Evolutionary conservation across 257 asterid species (phyloP).

Genomic region (Solanum chmielewskii): DNA sequence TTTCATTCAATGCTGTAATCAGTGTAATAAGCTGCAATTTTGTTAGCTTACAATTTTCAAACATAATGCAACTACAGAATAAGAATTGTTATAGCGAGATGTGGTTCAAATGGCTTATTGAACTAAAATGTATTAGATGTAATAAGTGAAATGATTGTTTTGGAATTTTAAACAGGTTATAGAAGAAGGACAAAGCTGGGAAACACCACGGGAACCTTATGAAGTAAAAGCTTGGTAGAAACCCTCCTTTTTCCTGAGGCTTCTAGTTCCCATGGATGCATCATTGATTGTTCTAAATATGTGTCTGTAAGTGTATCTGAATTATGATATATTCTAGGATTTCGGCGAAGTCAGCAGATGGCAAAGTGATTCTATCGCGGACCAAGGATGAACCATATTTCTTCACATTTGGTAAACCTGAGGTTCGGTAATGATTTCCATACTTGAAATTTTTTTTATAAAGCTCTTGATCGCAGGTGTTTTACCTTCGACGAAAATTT

Average conservation of each 20-base stretch:
- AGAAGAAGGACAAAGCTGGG: conserved; percentile 94
- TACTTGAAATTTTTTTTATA: neutral
- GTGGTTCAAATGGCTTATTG: neutral
- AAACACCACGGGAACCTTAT: conserved; percentile 91
- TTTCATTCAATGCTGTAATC: neutral
- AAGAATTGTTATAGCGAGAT: neutral
- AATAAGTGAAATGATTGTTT: neutral
- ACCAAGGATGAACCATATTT: conserved; percentile 61
- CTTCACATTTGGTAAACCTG: conserved; percentile 88
- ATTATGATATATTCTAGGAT: conserved; percentile 35
- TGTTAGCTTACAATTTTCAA: neutral
- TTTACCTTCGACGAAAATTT: neutral
- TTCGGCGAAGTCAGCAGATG: conserved; percentile 74
- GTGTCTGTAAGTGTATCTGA: neutral
- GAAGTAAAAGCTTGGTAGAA: conserved; percentile 85
- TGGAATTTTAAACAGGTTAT: conserved; percentile 36
- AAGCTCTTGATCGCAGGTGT: neutral
- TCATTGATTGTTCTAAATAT: neutral
- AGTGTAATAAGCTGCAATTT: neutral
- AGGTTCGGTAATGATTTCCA: conserved; percentile 29
- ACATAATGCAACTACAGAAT: neutral
- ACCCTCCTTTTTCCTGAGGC: conserved; percentile 1
- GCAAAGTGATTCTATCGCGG: conserved; percentile 44
- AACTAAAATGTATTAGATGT: neutral
- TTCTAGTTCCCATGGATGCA: neutral